Conservation (phyloP, 306 rosid genomes). For the Argentina anserina region DNA sequence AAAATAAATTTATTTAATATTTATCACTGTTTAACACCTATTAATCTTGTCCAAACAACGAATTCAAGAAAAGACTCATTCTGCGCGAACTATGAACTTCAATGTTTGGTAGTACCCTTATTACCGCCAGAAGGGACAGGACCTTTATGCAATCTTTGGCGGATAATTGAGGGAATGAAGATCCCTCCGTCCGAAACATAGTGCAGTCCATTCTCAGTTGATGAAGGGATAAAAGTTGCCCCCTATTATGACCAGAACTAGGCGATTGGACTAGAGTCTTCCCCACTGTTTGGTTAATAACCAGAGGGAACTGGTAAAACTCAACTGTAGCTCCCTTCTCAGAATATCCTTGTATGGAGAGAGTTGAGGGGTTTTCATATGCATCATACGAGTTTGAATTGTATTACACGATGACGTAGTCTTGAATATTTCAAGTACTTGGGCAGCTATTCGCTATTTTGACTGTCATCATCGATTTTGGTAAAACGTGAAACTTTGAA, state of each 20-base stretch:
- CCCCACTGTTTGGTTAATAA: background rate
- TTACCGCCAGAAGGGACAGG: background rate
- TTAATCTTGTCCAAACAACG: background rate
- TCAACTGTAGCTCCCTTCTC: background rate
- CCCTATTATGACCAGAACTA: background rate
- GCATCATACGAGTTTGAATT: background rate
- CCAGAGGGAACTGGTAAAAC: background rate
- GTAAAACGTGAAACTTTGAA: background rate
- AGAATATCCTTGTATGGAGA: background rate
- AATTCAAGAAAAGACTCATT: background rate
- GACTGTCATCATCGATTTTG: background rate
- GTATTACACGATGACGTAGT: background rate
- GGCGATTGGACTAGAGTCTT: background rate
- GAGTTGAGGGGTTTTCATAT: background rate
- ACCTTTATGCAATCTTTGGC: background rate
- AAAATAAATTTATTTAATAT: too few species aligned
- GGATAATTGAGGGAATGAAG: conserved; percentile 10
- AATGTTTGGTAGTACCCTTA: background rate
- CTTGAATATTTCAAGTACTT: background rate
- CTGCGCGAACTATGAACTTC: background rate
- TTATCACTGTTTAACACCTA: background rate
- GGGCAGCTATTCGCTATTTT: background rate
- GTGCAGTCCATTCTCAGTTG: background rate
- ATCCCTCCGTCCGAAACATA: background rate
- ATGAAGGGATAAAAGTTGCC: background rate